Evolutionary conservation across 116 monocot genomes (phyloP), one percentile per base, ranked within the genome.

Genomic region (Posidonia oceanica): DNA sequence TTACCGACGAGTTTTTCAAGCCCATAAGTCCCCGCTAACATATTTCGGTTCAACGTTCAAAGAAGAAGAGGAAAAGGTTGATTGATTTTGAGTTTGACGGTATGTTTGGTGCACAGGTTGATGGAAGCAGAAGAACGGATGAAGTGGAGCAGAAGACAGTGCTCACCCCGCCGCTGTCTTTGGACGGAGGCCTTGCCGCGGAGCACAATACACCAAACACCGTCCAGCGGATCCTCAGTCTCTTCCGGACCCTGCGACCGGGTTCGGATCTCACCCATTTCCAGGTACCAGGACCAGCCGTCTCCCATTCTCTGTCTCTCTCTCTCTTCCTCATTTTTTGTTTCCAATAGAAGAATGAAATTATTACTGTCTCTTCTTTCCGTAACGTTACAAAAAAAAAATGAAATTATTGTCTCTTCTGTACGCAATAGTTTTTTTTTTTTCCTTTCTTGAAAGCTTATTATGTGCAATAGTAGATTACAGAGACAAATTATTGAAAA

Each of bases 181-280:
- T 68, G 51, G 73, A 69, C 2, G 69, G 79, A 18, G 72, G 74
- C 7, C 60, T 69, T 22, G 68, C 74, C 7, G 63, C 70, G 7
- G 69, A 79, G 54, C 68, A 79, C 42, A 39, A 39, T 17, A 4
- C 69, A 4, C 73, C 74, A 2, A 79, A 74, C 64, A 16, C 61
- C 41, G 48, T 79, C 21, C 79, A 74, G 58, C 74, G 73, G 36
- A 40, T 74, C 63, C 63, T 79, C 73, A 56, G 69, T 42, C 63
- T 79, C 36, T 69, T 79, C 56, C 7, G 22, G 55, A 74, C 40
- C 74, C 40, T 79, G 14, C 68, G 69, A 3, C 79, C 79, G 6
- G 79, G 79, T 59, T 69, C 79, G 38, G 73, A 79, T 56, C 74
- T 79, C 69, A 69, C 79, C 11, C 62, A 69, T 54, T 79, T 79